These are phyloP conservation scores for Wakefieldia striispora DNA, from an alignment of 768 basidiomycete genomes.

Conservation along the genomic window DNA sequence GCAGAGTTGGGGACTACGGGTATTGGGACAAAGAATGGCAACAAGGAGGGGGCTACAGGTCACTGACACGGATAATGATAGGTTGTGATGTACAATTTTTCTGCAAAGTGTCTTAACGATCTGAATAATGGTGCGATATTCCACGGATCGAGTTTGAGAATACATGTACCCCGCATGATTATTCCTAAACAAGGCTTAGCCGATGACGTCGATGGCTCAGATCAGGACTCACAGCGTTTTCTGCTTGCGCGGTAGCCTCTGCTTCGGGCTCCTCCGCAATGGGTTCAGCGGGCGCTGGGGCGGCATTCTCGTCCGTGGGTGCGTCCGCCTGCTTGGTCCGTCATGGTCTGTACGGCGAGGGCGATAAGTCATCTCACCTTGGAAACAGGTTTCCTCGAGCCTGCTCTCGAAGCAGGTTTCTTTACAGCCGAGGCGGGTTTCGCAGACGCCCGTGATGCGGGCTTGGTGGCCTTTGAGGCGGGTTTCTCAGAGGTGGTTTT, in stretches of 20 bases:
- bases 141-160: constrained; percentile 12
- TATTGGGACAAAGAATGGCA: constrained; percentile 11
- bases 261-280: constrained; percentile 57
- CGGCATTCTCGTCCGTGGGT: constrained; percentile 37
- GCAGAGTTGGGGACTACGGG: constrained; percentile 11
- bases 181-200: constrained; percentile 16
- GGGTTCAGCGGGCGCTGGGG: constrained; percentile 39
- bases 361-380: constrained; percentile 40
- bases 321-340: constrained; percentile 31
- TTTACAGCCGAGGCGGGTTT: constrained; percentile 46
- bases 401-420: constrained; percentile 58
- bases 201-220: not conserved
- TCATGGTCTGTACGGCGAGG: not conserved
- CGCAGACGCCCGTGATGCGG: constrained; percentile 36
- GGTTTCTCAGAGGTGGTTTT: constrained; percentile 39
- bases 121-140: constrained; percentile 13
- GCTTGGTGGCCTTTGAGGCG: constrained; percentile 39
- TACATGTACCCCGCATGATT: constrained; percentile 13
- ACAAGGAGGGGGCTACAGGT: constrained; percentile 23
- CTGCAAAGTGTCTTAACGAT: constrained; percentile 21
- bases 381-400: constrained; percentile 63
- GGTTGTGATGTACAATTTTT: constrained; percentile 32
- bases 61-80: constrained; percentile 34
- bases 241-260: constrained; percentile 41
- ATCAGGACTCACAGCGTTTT: constrained; percentile 24